These are phyloP conservation scores for Mortierella hygrophila DNA, from an alignment of 192 early-diverging fungal species.

Conservation along the genomic window DNA sequence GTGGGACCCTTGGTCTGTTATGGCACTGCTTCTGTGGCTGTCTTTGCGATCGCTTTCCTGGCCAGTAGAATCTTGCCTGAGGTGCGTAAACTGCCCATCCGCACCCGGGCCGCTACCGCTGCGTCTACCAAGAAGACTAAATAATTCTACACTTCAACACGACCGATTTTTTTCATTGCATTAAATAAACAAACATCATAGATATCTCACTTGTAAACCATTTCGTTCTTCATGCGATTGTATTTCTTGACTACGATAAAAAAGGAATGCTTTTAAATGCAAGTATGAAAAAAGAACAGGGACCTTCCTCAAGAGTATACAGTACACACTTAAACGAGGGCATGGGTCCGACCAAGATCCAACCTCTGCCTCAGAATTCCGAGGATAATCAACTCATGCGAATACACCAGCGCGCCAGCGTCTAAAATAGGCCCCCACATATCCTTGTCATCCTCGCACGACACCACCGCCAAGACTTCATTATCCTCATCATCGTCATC, in stretches of 20 bases:
- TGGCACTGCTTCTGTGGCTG: slow-evolving; percentile 63
- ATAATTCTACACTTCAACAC: slow-evolving; percentile 4
- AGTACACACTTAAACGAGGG: slow-evolving; percentile 4
- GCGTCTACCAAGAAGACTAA: slow-evolving; percentile 10
- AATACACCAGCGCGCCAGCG: slow-evolving; percentile 28
- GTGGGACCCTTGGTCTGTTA: slow-evolving; percentile 75
- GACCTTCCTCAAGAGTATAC: too few species aligned
- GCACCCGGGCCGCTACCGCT: slow-evolving; percentile 16
- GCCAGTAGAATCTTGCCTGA: slow-evolving; percentile 46
- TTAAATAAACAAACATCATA: too few species aligned
- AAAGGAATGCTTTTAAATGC: too few species aligned
- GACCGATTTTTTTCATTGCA: too few species aligned
- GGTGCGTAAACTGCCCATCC: slow-evolving; percentile 45
- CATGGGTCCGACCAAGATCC: slow-evolving; percentile 26
- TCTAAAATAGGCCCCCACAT: slow-evolving; percentile 45
- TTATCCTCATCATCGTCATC: slow-evolving; percentile 18
- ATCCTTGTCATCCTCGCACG: slow-evolving; percentile 38
- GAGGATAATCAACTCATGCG: slow-evolving; percentile 35
- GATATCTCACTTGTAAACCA: too few species aligned
- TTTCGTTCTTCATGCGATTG: too few species aligned
- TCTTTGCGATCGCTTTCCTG: slow-evolving; percentile 56
- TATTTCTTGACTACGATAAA: too few species aligned
- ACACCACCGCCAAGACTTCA: slow-evolving; percentile 31
- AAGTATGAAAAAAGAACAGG: too few species aligned
- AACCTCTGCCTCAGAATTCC: slow-evolving; percentile 29